Percentiles rank a stretch among this genome's conserved stretches.
Conservation (phyloP, 352 stramenopile genomes). For the Phytopythium helicoides region DNA sequence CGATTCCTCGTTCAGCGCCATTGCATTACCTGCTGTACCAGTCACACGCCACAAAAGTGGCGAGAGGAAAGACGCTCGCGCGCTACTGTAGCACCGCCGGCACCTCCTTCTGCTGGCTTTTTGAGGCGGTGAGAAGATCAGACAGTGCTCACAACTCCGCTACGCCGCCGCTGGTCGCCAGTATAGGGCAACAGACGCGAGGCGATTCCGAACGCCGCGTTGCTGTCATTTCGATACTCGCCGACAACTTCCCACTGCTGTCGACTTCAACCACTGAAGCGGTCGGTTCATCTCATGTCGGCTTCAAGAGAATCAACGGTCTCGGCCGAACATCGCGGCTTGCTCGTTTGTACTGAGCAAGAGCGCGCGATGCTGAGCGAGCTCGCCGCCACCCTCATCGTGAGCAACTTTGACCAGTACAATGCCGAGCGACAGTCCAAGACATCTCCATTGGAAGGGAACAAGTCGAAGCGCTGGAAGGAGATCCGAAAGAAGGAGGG, state of each 20-base stretch:
- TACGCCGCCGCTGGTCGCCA: neutral
- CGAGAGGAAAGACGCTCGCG: too few relatives aligned
- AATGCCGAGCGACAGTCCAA: constrained; percentile 21
- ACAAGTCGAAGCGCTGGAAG: constrained; percentile 27
- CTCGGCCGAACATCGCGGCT: too few relatives aligned
- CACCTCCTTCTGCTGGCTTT: too few relatives aligned
- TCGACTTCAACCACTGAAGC: neutral
- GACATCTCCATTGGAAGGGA: constrained; percentile 31
- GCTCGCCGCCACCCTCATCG: constrained; percentile 32
- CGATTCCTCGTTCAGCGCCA: too few relatives aligned
- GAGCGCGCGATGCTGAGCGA: constrained; percentile 21
- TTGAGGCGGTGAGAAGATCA: too few relatives aligned
- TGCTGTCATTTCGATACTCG: neutral
- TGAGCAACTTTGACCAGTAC: constrained; percentile 49
- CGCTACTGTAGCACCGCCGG: too few relatives aligned
- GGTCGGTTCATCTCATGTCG: neutral
- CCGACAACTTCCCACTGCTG: neutral
- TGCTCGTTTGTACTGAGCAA: constrained; percentile 1
- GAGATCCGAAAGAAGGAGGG: constrained; percentile 25
- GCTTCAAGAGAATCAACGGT: neutral
- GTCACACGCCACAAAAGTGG: too few relatives aligned
- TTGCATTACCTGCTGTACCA: too few relatives aligned
- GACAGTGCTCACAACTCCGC: too few relatives aligned
- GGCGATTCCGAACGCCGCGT: neutral
- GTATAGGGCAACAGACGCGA: neutral